These are phyloP conservation scores for Colletotrichum incanum DNA, from an alignment of 2,329 filamentous ascomycete genomes.

Conservation along the genomic window DNA sequence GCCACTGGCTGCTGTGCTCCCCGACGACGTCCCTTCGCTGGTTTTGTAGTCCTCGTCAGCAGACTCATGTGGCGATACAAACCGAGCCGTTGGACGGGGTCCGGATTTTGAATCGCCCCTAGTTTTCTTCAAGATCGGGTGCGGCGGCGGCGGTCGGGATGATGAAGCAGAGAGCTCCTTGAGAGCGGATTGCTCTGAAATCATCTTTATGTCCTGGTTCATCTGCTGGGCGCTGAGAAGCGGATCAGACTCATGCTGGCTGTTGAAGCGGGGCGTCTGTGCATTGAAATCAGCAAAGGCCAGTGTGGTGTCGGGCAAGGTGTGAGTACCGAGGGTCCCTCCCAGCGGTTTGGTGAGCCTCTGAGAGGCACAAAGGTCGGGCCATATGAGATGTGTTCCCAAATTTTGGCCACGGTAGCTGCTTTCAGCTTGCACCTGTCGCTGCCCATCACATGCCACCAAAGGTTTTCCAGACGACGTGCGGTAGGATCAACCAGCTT, in stretches of 20 bases:
- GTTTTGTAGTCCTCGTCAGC: constrained; percentile 58
- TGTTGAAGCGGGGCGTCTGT: constrained; percentile 43
- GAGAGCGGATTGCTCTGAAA: constrained; percentile 45
- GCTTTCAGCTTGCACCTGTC: constrained; percentile 68
- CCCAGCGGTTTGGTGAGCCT: constrained; percentile 68
- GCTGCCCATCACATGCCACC: constrained; percentile 78
- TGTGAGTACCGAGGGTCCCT: constrained; percentile 62
- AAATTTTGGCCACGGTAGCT: constrained; percentile 68
- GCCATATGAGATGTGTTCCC: constrained; percentile 71
- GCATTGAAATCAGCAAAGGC: constrained; percentile 27
- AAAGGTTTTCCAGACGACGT: constrained; percentile 75
- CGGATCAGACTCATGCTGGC: constrained; percentile 42
- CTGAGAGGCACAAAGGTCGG: constrained; percentile 71
- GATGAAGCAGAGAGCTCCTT: constrained; percentile 57
- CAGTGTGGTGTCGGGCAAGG: constrained; percentile 19
- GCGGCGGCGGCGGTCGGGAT: constrained; percentile 63
- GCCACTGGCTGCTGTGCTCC: constrained; percentile 55
- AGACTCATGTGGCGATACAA: constrained; percentile 69
- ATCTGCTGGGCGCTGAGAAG: constrained; percentile 36
- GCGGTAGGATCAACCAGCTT: constrained; percentile 74
- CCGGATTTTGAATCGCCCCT: constrained; percentile 68
- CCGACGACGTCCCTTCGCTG: constrained; percentile 57
- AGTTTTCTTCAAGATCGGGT: constrained; percentile 74
- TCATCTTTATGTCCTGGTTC: constrained; percentile 34
- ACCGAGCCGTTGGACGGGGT: constrained; percentile 73